Evolutionary conservation across 306 rosid genomes (phyloP).

Genomic region (Pyrus bretschneideri): DNA sequence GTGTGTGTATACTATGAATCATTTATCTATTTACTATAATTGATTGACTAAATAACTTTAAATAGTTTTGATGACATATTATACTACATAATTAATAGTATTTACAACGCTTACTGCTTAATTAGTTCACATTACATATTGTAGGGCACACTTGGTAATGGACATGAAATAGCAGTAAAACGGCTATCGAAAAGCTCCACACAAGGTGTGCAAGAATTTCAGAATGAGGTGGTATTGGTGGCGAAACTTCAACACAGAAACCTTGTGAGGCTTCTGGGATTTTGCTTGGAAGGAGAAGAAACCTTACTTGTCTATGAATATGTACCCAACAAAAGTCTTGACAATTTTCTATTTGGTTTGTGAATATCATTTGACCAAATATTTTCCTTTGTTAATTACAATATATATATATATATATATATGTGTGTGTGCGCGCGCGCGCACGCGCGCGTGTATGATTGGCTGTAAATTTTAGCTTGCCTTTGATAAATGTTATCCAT

Average conservation of each 20-base stretch:
- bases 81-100: too few relatives aligned
- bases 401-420: neutral
- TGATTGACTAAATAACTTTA: too few relatives aligned
- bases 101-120: too few relatives aligned
- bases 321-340: slow-evolving; percentile 51
- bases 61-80: too few relatives aligned
- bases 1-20: too few relatives aligned
- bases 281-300: slow-evolving; percentile 47
- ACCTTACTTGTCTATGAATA: slow-evolving; percentile 49
- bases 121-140: neutral
- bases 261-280: slow-evolving; percentile 51
- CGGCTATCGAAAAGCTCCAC: slow-evolving; percentile 36
- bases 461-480: neutral
- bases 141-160: slow-evolving; percentile 40
- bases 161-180: slow-evolving; percentile 59
- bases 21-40: too few relatives aligned
- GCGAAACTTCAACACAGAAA: slow-evolving; percentile 62
- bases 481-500: neutral
- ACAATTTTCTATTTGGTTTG: slow-evolving; percentile 52
- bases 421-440: fast-evolving
- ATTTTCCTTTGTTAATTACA: neutral
- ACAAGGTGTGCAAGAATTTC: slow-evolving; percentile 53
- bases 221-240: slow-evolving; percentile 51
- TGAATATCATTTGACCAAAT: neutral
- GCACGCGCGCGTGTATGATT: too few relatives aligned